A percentile compares a stretch with the other conserved stretches of the same genome.
phyloP scores from a whole-genome alignment of 2,329 filamentous ascomycete species.

The Colletotrichum scovillei region DNA sequence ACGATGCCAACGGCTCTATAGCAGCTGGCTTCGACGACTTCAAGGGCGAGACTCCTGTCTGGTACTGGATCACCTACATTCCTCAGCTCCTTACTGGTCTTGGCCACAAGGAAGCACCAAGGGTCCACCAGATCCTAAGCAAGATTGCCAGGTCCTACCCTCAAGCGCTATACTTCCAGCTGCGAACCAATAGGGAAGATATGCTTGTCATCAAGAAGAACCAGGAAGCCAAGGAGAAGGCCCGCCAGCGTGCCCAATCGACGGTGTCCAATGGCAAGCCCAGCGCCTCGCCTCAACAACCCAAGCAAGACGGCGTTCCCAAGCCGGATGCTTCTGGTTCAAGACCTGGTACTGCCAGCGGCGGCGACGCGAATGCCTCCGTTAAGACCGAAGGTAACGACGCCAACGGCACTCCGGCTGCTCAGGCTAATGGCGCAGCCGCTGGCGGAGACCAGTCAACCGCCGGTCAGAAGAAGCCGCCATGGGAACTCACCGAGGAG shows the following conservation, averaged over 20 bases:
- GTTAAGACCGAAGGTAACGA: slow-evolving; percentile 59
- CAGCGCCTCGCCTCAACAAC: slow-evolving; percentile 58
- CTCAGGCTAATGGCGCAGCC: slow-evolving; percentile 33
- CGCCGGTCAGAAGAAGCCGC: slow-evolving; percentile 74
- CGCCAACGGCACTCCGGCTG: slow-evolving; percentile 38
- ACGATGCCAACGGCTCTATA: slow-evolving; percentile 86
- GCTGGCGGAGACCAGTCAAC: slow-evolving; percentile 37
- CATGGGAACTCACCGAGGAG: slow-evolving; percentile 97
- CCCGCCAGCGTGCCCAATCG: slow-evolving; percentile 61
- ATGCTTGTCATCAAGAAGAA: slow-evolving; percentile 92
- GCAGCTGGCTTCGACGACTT: slow-evolving; percentile 92
- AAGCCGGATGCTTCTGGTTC: slow-evolving; percentile 52
- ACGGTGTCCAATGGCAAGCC: slow-evolving; percentile 57
- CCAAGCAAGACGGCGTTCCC: slow-evolving; percentile 63
- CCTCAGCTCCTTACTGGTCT: slow-evolving; percentile 94
- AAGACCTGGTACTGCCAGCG: slow-evolving; percentile 62
- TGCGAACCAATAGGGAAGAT: slow-evolving; percentile 93
- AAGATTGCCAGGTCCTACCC: slow-evolving; percentile 97
- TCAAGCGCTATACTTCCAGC: slow-evolving; percentile 94
- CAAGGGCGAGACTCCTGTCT: slow-evolving; percentile 96
- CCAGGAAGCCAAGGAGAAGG: slow-evolving; percentile 79
- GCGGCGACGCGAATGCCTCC: slow-evolving; percentile 53
- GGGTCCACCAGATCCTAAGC: slow-evolving; percentile 86
- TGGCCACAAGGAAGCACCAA: slow-evolving; percentile 88
- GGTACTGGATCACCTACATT: slow-evolving; percentile 99